Base-by-base conservation (phyloP, 495 filamentous ascomycete genomes). In the Podospora pseudocomata region DNA sequence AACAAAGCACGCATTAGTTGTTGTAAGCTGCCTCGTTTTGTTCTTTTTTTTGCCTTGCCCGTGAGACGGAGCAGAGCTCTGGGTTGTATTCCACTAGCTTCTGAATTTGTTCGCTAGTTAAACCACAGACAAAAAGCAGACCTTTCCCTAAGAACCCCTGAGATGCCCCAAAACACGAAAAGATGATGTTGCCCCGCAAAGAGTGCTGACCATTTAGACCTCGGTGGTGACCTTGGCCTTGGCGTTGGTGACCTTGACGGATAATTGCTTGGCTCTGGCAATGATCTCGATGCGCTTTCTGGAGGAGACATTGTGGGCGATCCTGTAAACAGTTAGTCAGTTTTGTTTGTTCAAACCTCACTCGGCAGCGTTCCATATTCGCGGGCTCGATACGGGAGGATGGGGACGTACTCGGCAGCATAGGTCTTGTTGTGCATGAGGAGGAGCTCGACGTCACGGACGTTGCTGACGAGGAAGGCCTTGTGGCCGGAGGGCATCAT, bases 341-440 rank as follows among this genome's bases (percentile, higher is more conserved):
- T 70, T 66, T 65, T 65, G 7, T 26, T 44, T 23, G 57, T 15
- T 6, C 2, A 3, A 20, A 62, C 4, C 44, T n/a, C 2, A 28
- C 18, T 44, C 61, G 18, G 30, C 7, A 39, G 13, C 55, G 55
- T 58, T 19, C 55, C 55, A 23, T 4, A 20, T 7, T 26, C 16
- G 7, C 55, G 23, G 18, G 15, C 55, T 7, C n/a, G 55, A 4
- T 23, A 54, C 39, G 20, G 34, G 28, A 11, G 23, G 55, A 58
- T 18, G 19, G 54, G 9, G 20, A 87, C 93, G 76, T 91, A 98
- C 95, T 98, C 96, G 78, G 95, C 95, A 80, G 95, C 95, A 84
- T 89, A 97, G 80, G 92, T 97, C 80, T 90, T 90, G 90, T 98
- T 98, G 90, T 99, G 96, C 95, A 99, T 99, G 69, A 99, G 88